phyloP scores from a whole-genome alignment of 2,329 filamentous ascomycete genomes.

The Apiospora saccharicola region DNA sequence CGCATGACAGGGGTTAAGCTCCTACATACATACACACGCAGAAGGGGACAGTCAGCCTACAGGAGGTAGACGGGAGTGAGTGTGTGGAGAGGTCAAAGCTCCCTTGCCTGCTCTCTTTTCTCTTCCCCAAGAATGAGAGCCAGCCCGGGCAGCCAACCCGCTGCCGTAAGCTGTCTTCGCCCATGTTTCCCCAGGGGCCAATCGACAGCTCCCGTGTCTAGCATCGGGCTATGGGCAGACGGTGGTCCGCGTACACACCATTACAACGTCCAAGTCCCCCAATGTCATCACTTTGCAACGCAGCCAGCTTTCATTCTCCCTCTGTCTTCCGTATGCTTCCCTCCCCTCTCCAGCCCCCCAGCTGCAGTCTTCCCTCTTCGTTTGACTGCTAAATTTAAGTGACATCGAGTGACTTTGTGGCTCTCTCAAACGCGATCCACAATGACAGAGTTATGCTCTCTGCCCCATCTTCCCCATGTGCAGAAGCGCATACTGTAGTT shows the following conservation, averaged over 20 bases:
- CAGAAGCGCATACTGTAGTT: background rate
- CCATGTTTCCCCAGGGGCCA: slow-evolving; percentile 7
- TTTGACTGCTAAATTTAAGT: slow-evolving; percentile 37
- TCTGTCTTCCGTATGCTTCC: slow-evolving; percentile 17
- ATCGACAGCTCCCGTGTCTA: slow-evolving; percentile 22
- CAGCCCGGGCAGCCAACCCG: slow-evolving; percentile 2
- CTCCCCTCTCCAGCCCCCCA: slow-evolving; percentile 28
- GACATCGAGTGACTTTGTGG: slow-evolving; percentile 33
- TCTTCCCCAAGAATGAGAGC: background rate
- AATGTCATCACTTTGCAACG: slow-evolving; percentile 20
- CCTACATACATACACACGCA: background rate
- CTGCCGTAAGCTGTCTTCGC: background rate
- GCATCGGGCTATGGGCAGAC: slow-evolving; percentile 16
- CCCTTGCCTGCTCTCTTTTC: background rate
- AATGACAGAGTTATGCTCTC: slow-evolving; percentile 26
- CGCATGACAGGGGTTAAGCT: slow-evolving; percentile 6
- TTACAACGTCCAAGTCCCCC: slow-evolving; percentile 21
- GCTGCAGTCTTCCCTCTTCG: slow-evolving; percentile 34
- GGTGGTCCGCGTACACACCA: slow-evolving; percentile 20
- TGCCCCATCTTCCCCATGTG: slow-evolving; percentile 25
- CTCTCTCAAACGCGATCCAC: slow-evolving; percentile 28
- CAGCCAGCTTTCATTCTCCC: background rate
- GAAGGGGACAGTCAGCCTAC: background rate
- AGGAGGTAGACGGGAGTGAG: background rate
- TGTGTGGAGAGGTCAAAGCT: slow-evolving; percentile 15